Percentiles rank a stretch among this genome's conserved stretches.
phyloP scores from a whole-genome alignment of 768 basidiomycete genomes.

The Leccinum boreale region DNA sequence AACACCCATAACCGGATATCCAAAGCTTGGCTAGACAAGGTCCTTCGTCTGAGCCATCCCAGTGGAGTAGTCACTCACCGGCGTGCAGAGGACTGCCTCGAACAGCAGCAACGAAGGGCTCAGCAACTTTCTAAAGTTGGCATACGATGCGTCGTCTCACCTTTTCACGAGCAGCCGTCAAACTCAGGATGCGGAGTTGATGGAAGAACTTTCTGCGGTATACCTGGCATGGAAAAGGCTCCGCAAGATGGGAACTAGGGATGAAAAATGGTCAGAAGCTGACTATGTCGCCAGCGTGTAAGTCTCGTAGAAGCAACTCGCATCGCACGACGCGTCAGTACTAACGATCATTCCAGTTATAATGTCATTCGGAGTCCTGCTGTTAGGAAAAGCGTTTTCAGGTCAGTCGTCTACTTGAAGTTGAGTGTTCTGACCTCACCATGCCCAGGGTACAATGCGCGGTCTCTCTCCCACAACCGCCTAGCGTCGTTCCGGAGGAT shows the following conservation, averaged over 20 bases:
- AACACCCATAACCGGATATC: conserved; percentile 36
- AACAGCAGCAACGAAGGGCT: conserved; percentile 14
- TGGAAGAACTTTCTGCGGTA: conserved; percentile 40
- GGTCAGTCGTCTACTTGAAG: conserved; percentile 29
- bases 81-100: conserved; percentile 2
- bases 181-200: conserved; percentile 21
- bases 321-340: neutral
- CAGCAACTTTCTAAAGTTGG: conserved; percentile 28
- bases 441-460: conserved; percentile 43
- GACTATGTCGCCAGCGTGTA: conserved; percentile 56
- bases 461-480: conserved; percentile 47
- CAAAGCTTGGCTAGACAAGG: conserved; percentile 41
- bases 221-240: conserved; percentile 46
- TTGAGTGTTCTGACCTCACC: conserved; percentile 1
- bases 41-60: conserved; percentile 12
- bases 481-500: conserved; percentile 27
- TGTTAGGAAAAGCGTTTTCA: conserved; percentile 38
- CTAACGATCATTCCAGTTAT: conserved; percentile 34
- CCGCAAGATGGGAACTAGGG: conserved; percentile 40
- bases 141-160: conserved; percentile 32
- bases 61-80: neutral
- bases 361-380: conserved; percentile 48
- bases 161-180: conserved; percentile 37
- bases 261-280: conserved; percentile 51
- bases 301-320: conserved; percentile 13